phyloP scores from a whole-genome alignment of 2,329 filamentous ascomycete genomes.

The Neocatenulostroma microsporum region DNA sequence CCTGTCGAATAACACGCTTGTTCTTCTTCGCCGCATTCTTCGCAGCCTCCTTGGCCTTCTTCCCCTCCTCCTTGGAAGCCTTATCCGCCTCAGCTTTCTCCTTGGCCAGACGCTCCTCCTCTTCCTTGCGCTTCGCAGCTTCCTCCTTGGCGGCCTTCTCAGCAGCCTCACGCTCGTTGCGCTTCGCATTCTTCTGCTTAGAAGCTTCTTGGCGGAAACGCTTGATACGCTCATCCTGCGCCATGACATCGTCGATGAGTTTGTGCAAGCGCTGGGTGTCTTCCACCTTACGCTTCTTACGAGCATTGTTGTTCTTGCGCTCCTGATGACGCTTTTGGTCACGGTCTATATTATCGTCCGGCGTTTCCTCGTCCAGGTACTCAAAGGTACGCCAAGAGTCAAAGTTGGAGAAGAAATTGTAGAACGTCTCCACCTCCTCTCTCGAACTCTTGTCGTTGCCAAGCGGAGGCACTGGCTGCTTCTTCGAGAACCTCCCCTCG shows the following conservation, averaged over 20 bases:
- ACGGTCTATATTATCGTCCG: conserved; percentile 97
- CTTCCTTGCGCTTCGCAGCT: conserved; percentile 71
- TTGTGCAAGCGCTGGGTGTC: conserved; percentile 86
- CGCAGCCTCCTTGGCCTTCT: conserved; percentile 97
- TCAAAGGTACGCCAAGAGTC: conserved; percentile 97
- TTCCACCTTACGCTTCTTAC: conserved; percentile 99
- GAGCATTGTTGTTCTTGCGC: conserved; percentile 94
- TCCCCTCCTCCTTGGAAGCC: conserved; percentile 68
- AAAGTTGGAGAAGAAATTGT: conserved; percentile 99
- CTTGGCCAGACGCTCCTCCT: conserved; percentile 69
- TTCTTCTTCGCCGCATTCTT: conserved; percentile 99
- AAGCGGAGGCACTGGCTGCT: conserved; percentile 77
- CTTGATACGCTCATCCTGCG: conserved; percentile 92
- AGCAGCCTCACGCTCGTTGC: conserved; percentile 80
- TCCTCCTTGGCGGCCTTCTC: conserved; percentile 83
- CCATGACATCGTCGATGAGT: conserved; percentile 77
- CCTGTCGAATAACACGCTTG: conserved; percentile 90
- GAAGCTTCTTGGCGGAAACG: conserved; percentile 87
- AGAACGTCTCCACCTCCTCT: conserved; percentile 89
- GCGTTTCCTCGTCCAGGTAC: conserved; percentile 97
- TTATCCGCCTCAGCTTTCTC: conserved; percentile 85
- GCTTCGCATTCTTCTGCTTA: conserved; percentile 94
- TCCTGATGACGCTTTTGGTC: conserved; percentile 98
- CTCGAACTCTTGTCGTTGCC: conserved; percentile 77
- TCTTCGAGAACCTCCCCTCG: conserved; percentile 87